phyloP scores from a whole-genome alignment of 345 rosid genomes.

The Brassica juncea region DNA sequence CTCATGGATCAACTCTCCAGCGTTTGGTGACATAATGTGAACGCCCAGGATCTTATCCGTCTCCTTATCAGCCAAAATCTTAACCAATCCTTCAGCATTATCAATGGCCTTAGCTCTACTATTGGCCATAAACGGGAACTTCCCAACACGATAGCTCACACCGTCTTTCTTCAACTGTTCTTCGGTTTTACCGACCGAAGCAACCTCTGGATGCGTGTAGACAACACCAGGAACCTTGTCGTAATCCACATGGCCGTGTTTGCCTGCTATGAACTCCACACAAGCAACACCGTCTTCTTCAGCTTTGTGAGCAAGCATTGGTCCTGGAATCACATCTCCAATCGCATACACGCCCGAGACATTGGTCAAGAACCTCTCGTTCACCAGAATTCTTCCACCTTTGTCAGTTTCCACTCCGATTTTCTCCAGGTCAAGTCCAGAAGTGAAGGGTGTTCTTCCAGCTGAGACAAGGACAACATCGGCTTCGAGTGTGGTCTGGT shows the following conservation, averaged over 20 bases:
- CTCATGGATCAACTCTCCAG: slow-evolving; percentile 90
- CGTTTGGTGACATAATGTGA: slow-evolving; percentile 82
- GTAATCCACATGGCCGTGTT: slow-evolving; percentile 90
- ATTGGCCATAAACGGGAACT: slow-evolving; percentile 86
- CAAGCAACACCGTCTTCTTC: slow-evolving; percentile 99
- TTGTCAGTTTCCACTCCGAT: slow-evolving; percentile 78
- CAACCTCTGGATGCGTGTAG: slow-evolving; percentile 91
- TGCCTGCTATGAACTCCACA: slow-evolving; percentile 95
- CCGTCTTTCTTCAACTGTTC: slow-evolving; percentile 89
- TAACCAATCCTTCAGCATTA: slow-evolving; percentile 79
- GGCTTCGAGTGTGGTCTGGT: slow-evolving; percentile 68
- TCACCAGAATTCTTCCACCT: slow-evolving; percentile 70
- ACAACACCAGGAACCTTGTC: slow-evolving; percentile 89
- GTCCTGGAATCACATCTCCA: slow-evolving; percentile 99
- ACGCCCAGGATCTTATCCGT: slow-evolving; percentile 86
- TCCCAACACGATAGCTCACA: slow-evolving; percentile 66
- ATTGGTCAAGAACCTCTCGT: slow-evolving; percentile 75
- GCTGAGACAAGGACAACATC: slow-evolving; percentile 95
- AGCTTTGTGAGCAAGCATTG: slow-evolving; percentile 99
- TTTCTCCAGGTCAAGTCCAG: slow-evolving; percentile 88
- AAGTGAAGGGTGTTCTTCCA: slow-evolving; percentile 86
- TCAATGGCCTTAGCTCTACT: slow-evolving; percentile 99
- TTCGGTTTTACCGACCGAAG: slow-evolving; percentile 92
- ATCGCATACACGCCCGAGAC: slow-evolving; percentile 91
- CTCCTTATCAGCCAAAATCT: slow-evolving; percentile 85